Base-by-base conservation (phyloP, 352 stramenopile genomes). In the Phytophthora sojae region DNA sequence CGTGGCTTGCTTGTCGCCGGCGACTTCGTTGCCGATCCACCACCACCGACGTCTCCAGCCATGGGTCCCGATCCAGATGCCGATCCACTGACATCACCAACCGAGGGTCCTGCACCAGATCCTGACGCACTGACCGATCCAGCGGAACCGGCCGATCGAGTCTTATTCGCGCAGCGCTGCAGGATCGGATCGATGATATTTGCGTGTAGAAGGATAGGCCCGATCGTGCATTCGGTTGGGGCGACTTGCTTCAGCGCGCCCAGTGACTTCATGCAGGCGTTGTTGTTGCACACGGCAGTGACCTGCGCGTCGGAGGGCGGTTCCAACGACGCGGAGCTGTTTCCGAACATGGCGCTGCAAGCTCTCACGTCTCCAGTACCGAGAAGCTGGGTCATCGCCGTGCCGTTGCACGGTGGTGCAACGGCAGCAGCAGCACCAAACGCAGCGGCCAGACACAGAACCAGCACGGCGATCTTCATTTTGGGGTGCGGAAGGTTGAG, bases 141-240 rank as follows among this genome's bases (percentile, higher is more conserved):
- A 42, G 14, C 35, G 37, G 55, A 57, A 29, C 21, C 17, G 2
- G 37, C 23, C 11, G 64, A 67, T 37, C 73, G 67, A 14, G 29
- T 50, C 4, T 32, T 66, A 12, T 42, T 42, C 35, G 57, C 62
- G 32, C 76, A 83, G 30, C 56, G 50, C 25, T 47, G 21, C 50
- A 35, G 45, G 6, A 83, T 55, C 0, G 76, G 69, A n/a, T 74
- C 44, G 11, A 81, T 66, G 17, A 79, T 57, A 30, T 79, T 51
- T 19, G 65, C 65, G 37, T 80, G 75, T 37, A 83, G 32, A 17
- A 30, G 61, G 7, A 79, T 21, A 21, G 53, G 26, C 1, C 69
- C 76, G 35, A 81, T 62, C 7, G 66, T 75, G 44, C 76, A 83
- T 54, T 83, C 76, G 11, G 69, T 61, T 6, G 81, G 73, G 12